Evolutionary conservation across 495 filamentous ascomycete genomes (phyloP).

Genomic region (Xylaria sp.): DNA sequence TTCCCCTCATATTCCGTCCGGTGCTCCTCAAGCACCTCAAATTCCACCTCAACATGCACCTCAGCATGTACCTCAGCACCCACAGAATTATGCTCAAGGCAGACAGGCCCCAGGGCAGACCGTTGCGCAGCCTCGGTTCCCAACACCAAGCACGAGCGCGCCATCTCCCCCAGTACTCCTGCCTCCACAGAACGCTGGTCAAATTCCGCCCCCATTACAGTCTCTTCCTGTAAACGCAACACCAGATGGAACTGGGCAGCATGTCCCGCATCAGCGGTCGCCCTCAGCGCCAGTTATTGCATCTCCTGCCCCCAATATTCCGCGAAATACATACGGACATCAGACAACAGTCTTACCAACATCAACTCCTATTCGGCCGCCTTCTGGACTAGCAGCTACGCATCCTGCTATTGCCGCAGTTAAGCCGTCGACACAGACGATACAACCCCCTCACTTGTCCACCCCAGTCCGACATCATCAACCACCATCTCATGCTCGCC

Average conservation of each 20-base stretch:
- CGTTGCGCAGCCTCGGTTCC: conserved; percentile 30
- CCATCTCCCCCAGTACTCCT: conserved; percentile 42
- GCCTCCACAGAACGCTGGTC: conserved; percentile 47
- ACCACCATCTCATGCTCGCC: conserved; percentile 5
- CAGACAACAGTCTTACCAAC: conserved; percentile 33
- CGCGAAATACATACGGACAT: conserved; percentile 28
- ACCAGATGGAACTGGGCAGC: conserved; percentile 40
- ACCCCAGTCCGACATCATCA: conserved; percentile 31
- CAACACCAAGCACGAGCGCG: conserved; percentile 30
- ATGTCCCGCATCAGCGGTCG: conserved; percentile 34
- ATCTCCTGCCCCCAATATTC: conserved; percentile 33
- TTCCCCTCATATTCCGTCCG: conserved; percentile 33
- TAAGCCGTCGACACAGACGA: conserved; percentile 34
- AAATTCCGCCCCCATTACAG: conserved; percentile 46
- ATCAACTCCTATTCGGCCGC: conserved; percentile 40
- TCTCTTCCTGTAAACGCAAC: conserved; percentile 41
- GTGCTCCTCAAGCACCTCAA: conserved; percentile 30
- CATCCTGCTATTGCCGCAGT: conserved; percentile 30
- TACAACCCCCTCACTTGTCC: conserved; percentile 35
- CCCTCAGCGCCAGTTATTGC: conserved; percentile 31
- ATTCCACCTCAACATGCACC: conserved; percentile 15
- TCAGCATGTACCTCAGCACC: conserved; percentile 29
- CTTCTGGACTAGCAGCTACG: conserved; percentile 33
- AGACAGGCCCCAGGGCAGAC: conserved; percentile 37
- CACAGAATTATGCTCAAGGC: conserved; percentile 32